Base-by-base conservation (phyloP, 495 filamentous ascomycete species). In the Podospora fimiseda region DNA sequence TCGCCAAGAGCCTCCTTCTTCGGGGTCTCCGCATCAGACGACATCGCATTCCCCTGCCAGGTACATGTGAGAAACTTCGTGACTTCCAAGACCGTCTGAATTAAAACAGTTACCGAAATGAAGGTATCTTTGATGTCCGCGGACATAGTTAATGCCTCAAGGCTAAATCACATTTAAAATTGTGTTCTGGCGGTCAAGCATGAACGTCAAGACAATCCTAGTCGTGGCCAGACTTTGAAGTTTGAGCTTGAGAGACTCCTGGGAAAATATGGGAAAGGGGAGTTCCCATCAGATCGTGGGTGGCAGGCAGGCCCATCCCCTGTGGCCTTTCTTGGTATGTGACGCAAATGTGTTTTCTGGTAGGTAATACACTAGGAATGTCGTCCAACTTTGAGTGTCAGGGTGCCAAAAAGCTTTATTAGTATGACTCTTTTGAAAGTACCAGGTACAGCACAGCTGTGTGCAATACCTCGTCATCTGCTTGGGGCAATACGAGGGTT, bases 1-100 rank as follows among this genome's bases (percentile, higher is more conserved):
- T 30, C 22, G 45, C 45, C 45, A 27, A 27, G 45, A 22, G 43
- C 6, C 19, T n/a, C 19, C 19, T 7, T 9, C n/a, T 30, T 43
- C 37, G 30, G 48, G 16, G 38, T 51, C 48, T 38, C 48, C 30
- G 48, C 36, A 38, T 39, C 37, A 16, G n/a, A 21, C 40, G 19
- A 15, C 46, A 11, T 36, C 27, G 24, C 46, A 37, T 37, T 15
- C 5, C 11, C 27, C 11, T 11, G 27, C 6, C 27, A 33, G 27
- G 27, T 6, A 33, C 27, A 5, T 33, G 27, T 33, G 27, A 33
- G 27, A 33, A n/a, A n/a, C n/a, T n/a, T n/a, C n/a, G n/a, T n/a
- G n/a, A n/a, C n/a, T n/a, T n/a, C n/a, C n/a, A n/a, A n/a, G n/a
- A n/a, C n/a, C n/a, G n/a, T n/a, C n/a, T n/a, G n/a, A n/a, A n/a